Evolutionary conservation across 2,329 filamentous ascomycete genomes (phyloP).

Genomic region (Colletotrichum costaricense): DNA sequence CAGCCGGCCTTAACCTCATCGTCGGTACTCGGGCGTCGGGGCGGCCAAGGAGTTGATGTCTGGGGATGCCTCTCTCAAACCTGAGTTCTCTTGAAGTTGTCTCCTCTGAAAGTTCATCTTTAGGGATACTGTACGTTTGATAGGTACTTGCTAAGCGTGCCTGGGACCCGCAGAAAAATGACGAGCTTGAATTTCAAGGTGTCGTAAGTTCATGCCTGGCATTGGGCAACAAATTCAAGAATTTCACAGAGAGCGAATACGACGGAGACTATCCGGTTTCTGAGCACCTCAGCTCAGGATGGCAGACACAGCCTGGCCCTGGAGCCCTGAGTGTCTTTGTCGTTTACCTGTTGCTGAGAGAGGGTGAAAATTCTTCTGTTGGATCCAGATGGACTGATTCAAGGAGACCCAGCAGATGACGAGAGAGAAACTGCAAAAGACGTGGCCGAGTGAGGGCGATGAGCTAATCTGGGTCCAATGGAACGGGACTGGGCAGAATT

Average conservation of each 20-base stretch:
- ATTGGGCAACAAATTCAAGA: neutral
- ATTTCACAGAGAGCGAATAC: neutral
- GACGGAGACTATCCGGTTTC: neutral
- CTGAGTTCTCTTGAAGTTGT: neutral
- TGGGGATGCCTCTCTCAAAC: neutral
- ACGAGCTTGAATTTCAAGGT: neutral
- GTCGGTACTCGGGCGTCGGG: slow-evolving; percentile 23
- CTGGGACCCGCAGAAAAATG: slow-evolving; percentile 1
- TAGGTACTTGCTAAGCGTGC: neutral
- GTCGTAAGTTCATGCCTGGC: neutral
- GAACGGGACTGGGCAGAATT: neutral
- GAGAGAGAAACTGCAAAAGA: slow-evolving; percentile 5
- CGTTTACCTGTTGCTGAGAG: neutral
- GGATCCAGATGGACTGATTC: neutral
- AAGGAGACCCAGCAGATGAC: neutral
- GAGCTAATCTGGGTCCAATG: slow-evolving; percentile 1
- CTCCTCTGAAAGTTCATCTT: too few relatives aligned
- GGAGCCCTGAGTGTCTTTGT: too few relatives aligned
- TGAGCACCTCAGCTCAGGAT: neutral
- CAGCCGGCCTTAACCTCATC: slow-evolving; percentile 32
- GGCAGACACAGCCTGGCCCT: neutral
- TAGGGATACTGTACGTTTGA: too few relatives aligned
- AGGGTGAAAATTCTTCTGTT: neutral
- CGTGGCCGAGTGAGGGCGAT: neutral
- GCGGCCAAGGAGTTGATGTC: neutral